phyloP scores from a whole-genome alignment of 495 filamentous ascomycete species.

The Aspergillus leporis region DNA sequence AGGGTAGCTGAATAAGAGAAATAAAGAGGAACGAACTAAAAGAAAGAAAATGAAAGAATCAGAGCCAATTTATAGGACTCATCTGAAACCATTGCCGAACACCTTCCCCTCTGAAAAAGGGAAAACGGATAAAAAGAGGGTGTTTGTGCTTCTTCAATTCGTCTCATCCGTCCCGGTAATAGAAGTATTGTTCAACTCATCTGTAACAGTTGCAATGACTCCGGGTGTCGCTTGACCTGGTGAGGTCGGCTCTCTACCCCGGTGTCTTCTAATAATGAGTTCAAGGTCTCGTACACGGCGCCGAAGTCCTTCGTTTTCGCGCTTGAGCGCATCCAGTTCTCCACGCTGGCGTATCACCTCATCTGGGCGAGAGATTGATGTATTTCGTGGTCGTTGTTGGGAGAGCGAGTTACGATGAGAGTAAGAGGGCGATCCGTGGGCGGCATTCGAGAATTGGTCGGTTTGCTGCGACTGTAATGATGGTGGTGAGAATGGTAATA shows the following conservation, averaged over 20 bases:
- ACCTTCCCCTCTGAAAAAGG: not conserved
- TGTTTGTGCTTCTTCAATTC: not conserved
- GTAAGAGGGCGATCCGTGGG: constrained; percentile 25
- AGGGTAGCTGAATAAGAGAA: not conserved
- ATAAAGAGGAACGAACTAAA: not conserved
- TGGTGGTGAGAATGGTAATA: constrained; percentile 33
- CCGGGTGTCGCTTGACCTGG: constrained; percentile 4
- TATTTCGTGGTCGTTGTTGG: constrained; percentile 29
- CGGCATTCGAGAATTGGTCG: constrained; percentile 30
- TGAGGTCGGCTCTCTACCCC: constrained; percentile 11
- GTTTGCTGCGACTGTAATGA: constrained; percentile 31
- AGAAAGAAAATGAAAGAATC: no score
- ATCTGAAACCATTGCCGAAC: not conserved
- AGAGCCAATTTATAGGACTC: not conserved
- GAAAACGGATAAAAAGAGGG: not conserved
- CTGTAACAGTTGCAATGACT: not conserved
- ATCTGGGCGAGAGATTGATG: constrained; percentile 55
- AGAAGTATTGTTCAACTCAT: constrained; percentile 13
- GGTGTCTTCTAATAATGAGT: constrained; percentile 32
- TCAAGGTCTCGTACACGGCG: constrained; percentile 75
- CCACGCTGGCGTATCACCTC: constrained; percentile 66
- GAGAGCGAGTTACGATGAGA: constrained; percentile 35
- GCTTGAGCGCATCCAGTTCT: constrained; percentile 72
- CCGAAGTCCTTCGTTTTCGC: constrained; percentile 79
- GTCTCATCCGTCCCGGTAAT: constrained; percentile 5